A percentile compares a stretch with the other conserved stretches of the same genome.
Evolutionary conservation across 23 red algal species (phyloP).

Genomic region (Gracilaria domingensis): DNA sequence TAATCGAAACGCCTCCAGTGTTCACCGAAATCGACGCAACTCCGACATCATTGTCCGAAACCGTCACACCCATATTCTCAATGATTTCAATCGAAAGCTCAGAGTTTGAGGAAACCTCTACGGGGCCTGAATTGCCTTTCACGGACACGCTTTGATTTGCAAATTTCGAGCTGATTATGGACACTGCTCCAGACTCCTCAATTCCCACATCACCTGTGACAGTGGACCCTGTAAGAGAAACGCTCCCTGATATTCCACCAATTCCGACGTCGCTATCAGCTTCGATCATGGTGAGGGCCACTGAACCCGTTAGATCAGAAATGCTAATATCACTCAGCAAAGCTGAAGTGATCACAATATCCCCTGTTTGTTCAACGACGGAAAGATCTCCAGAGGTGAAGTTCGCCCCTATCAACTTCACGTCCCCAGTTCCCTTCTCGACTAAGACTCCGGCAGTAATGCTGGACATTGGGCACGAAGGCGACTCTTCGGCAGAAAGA

Average conservation of each 20-base stretch:
- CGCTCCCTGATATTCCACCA: neutral
- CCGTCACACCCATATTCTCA: slow-evolving; percentile 14
- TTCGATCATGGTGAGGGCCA: slow-evolving; percentile 6
- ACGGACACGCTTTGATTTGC: slow-evolving; percentile 12
- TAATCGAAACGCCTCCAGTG: slow-evolving; percentile 20
- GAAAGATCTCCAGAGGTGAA: slow-evolving; percentile 23
- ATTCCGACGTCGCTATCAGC: slow-evolving; percentile 35
- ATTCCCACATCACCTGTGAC: slow-evolving; percentile 29
- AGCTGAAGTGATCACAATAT: slow-evolving; percentile 29
- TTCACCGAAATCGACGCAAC: slow-evolving; percentile 16
- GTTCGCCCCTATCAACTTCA: neutral
- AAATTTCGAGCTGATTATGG: slow-evolving; percentile 5
- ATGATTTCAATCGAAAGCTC: slow-evolving; percentile 14
- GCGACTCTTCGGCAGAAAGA: neutral
- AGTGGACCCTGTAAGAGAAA: neutral
- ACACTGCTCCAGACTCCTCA: neutral
- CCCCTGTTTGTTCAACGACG: slow-evolving; percentile 17
- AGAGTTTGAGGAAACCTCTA: slow-evolving; percentile 2
- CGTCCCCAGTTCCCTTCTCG: slow-evolving; percentile 20
- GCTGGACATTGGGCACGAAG: neutral
- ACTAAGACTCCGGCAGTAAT: neutral
- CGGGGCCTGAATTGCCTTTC: neutral
- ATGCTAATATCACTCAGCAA: slow-evolving; percentile 23
- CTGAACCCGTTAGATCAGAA: neutral
- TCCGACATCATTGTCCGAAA: neutral